Evolutionary conservation across 2,329 filamentous ascomycete species (phyloP).

Genomic region (Byssoonygena ceratinophila): DNA sequence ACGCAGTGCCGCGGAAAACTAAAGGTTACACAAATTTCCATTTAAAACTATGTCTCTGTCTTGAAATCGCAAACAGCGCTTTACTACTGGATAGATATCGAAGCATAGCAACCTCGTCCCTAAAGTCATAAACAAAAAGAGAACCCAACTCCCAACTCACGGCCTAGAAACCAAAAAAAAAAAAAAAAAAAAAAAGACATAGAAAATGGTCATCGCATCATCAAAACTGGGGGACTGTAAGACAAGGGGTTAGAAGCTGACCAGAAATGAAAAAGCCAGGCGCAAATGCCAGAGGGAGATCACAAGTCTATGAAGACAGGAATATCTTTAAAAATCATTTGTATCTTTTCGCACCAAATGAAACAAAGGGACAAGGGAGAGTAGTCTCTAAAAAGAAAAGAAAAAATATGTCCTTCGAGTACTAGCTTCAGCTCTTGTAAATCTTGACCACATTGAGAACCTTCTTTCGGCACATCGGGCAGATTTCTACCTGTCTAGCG

Average conservation of each 20-base stretch:
- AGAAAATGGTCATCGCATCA: slow-evolving; percentile 2
- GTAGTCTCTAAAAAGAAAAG: background rate
- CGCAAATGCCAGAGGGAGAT: background rate
- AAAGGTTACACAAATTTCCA: background rate
- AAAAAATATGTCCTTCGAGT: background rate
- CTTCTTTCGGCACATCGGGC: slow-evolving; percentile 51
- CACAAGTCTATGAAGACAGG: slow-evolving; percentile 5
- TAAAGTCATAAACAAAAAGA: background rate
- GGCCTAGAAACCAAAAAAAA: background rate
- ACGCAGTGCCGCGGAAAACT: too few species aligned
- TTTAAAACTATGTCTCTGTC: background rate
- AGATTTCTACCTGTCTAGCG: slow-evolving; percentile 48
- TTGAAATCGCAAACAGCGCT: background rate
- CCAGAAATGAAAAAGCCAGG: background rate
- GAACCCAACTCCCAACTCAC: background rate
- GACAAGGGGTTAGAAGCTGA: slow-evolving; percentile 4
- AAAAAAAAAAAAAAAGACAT: background rate
- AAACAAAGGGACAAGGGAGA: background rate
- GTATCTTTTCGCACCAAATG: too few species aligned
- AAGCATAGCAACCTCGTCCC: background rate
- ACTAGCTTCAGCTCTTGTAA: slow-evolving; percentile 30
- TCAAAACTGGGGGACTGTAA: background rate
- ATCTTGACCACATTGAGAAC: slow-evolving; percentile 50
- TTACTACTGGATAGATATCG: background rate
- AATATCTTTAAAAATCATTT: background rate